Base-by-base conservation (phyloP, 2,329 filamentous ascomycete species). In the Fusarium sp. region DNA sequence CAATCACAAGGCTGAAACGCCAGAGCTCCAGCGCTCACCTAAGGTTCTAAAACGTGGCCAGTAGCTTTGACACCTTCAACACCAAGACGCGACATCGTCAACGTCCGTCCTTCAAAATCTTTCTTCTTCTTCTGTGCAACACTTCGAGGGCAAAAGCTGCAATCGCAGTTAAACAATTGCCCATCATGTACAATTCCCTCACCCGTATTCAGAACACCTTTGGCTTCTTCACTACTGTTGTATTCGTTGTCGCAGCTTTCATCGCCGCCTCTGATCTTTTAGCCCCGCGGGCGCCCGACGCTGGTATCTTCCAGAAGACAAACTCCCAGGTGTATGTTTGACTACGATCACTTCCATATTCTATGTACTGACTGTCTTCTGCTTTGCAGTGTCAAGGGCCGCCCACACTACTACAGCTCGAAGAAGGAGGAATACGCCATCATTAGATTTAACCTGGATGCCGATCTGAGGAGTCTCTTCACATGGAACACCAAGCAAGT, bases 401-500 rank as follows among this genome's bases (percentile, higher is more conserved):
- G 95, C 12, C 94, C 96, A n/a, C 92, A 98, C 80, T 98, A 98
- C 86, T 97, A 98, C 85, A 93, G 91, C 71, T 85, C 88, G 52
- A 97, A 96, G 80, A 93, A 92, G 81, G 94, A 98, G 82, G 96
- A 99, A 82, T 98, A 98, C 80, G 96, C 95, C 73, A 90, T 96
- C 78, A 91, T 99, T 78, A 92, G 91, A 79, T 99, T 99, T 85
- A 93, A 94, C 76, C 87, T 99, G 63, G 92, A 97, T 76, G 92
- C 94, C 54, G 95, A 99, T 82, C 88, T 99, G 64, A 92, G 90
- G 64, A 91, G 91, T 42, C 92, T 99, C 74, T 98, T 98, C 87
- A 97, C 93, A 77, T 99, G 95, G 96, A 99, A 99, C 86, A 99
- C 97, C 21, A 99, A 99, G 81, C 93, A 98, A 82, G 84, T 99